Conservation (phyloP, 257 asterid genomes). For the Plantago ovata region DNA sequence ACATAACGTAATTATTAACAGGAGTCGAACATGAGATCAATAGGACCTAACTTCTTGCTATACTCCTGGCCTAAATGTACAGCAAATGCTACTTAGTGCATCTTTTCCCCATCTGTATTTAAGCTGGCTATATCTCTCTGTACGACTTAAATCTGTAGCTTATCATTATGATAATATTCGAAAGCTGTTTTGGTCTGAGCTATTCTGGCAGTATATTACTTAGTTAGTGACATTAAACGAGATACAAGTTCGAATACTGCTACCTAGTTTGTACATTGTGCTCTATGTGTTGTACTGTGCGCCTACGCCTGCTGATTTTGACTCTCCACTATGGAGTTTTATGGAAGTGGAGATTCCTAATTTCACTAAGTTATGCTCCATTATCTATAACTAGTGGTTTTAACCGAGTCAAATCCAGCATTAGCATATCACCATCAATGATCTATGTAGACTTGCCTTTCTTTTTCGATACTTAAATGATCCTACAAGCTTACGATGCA, state of each 20-base stretch:
- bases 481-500: no score
- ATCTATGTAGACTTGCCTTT: constrained; percentile 6
- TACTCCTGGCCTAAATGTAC: constrained; percentile 35
- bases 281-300: no score
- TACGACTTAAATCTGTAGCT: constrained; percentile 22
- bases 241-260: no score
- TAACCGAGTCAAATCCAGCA: constrained; percentile 11
- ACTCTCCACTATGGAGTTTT: not conserved
- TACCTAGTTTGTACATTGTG: no score
- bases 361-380: constrained; percentile 20
- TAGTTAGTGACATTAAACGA: no score
- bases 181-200: constrained; percentile 19
- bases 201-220: constrained; percentile 10
- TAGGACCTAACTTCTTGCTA: constrained; percentile 17
- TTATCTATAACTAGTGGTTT: constrained; percentile 10
- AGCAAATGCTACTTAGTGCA: constrained; percentile 23
- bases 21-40: constrained; percentile 13
- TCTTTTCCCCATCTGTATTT: constrained; percentile 2
- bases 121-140: not conserved
- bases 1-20: not conserved
- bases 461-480: not conserved
- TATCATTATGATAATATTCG: constrained; percentile 13
- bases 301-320: no score
- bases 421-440: not conserved
- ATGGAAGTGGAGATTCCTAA: constrained; percentile 18